Evolutionary conservation across 2,329 filamentous ascomycete genomes (phyloP), one percentile per base, ranked within the genome.

Genomic region (Microdochium paspali): DNA sequence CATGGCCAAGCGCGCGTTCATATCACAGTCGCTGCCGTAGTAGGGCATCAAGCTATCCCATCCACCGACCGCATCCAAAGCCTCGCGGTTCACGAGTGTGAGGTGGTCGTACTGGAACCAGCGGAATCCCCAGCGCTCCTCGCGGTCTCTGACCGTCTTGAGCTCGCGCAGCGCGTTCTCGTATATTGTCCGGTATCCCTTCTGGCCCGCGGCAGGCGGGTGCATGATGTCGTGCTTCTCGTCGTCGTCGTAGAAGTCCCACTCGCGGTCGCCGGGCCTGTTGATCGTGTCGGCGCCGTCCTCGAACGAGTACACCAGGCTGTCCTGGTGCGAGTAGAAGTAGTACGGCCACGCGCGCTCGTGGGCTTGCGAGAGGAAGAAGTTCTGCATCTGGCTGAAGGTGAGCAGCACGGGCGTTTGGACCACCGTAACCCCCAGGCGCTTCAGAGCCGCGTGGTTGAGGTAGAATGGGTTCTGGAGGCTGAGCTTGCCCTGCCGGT

Each of bases 381-480:
- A 76, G 54, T 78, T 79, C 51, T 78, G 73, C 32, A 77, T 59
- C 53, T 79, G 74, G 1, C 75, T 68, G 52, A 77, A 78, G 44
- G 59, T 70, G 49, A 77, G 62, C 1, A 77, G 65, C 3, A 71
- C 72, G 3, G 75, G 73, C 1, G 73, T 74, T 32, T 67, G 64
- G 10, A 77, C 52, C 31, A 79, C 58, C 47, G 65, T 66, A 49
- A 68, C 63, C 24, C 65, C 51, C 13, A 61, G 55, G 26, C 54
- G 55, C 13, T 44, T 51, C 4, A 74, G 55, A 0, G 63, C 61
- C 2, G 61, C 62, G 47, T 74, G 67, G 51, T 74, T 66, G 9
- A 76, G 59, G 54, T 67, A 73, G 57, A 72, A 74, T 0, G 69
- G 71, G 44, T 74, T 73, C 20, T 72, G 63, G 0, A 67, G 55